A percentile compares a stretch with the other conserved stretches of the same genome.
These are phyloP conservation scores for Trametes meyenii DNA, from an alignment of 768 basidiomycete genomes.

Conservation along the genomic window DNA sequence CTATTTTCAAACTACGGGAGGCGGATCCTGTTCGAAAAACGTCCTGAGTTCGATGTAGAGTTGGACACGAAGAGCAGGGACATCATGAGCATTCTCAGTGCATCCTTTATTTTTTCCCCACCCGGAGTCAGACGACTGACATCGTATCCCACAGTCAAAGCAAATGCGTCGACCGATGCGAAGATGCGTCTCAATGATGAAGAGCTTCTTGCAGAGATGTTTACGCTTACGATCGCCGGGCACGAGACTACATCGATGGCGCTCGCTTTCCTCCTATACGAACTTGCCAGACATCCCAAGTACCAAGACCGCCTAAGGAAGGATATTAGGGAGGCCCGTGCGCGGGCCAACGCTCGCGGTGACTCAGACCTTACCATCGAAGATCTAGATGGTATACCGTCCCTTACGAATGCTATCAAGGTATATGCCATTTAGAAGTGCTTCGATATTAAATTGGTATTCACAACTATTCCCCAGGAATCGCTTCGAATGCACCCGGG, in stretches of 20 bases:
- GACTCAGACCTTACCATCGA: slow-evolving; percentile 19
- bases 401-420: slow-evolving; percentile 18
- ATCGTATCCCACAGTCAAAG: slow-evolving; percentile 12
- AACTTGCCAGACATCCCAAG: slow-evolving; percentile 16
- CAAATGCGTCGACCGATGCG: slow-evolving; percentile 23
- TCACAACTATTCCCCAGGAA: slow-evolving; percentile 9
- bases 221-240: slow-evolving; percentile 16
- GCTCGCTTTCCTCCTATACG: slow-evolving; percentile 16
- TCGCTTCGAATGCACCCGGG: slow-evolving; percentile 28
- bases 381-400: slow-evolving; percentile 13
- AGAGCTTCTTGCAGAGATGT: slow-evolving; percentile 27
- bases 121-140: background rate
- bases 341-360: background rate
- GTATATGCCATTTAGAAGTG: background rate
- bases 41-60: background rate
- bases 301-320: slow-evolving; percentile 19
- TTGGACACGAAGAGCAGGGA: slow-evolving; percentile 20
- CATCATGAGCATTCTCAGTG: slow-evolving; percentile 27
- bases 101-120: background rate
- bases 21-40: slow-evolving; percentile 11
- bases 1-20: slow-evolving; percentile 14
- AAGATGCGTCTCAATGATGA: slow-evolving; percentile 11
- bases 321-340: slow-evolving; percentile 17
- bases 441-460: too few species aligned
- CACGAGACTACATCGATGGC: slow-evolving; percentile 24